Evolutionary conservation across 768 basidiomycete genomes (phyloP), one percentile per base, ranked within the genome.

Genomic region (Xerocomellus intermedius): DNA sequence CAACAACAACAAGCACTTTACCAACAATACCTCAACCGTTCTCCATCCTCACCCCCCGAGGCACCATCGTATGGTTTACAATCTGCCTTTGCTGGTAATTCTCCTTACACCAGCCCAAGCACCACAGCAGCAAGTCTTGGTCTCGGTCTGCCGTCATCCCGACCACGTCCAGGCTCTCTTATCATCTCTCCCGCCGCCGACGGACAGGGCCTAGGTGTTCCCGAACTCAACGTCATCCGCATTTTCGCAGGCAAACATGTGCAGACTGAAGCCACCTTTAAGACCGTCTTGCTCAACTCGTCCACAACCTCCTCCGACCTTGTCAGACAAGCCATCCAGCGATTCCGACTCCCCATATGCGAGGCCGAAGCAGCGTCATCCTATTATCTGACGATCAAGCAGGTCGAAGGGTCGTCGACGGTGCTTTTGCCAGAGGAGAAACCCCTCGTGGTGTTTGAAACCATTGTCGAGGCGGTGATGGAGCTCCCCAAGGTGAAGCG

Each of bases 211-310:
- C 74, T 80, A 0, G 77, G 77, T 8, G 82, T 90, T 4, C 91
- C 90, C 0, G 87, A 94, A 50, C 81, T 99, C 52, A 97, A 89
- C 63, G 97, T 99, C 57, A 87, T 99, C 48, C 90, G 97, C 24
- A 85, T 99, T 37, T 99, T 99, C 66, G 95, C 96, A 0, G 97
- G 96, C 28, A 85, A 88, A 60, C 81, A 91, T 60, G 69, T 98
- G 59, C 86, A 94, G 68, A 92, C 94, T 0, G 95, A 98, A 63
- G 93, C 94, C 2, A 97, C 96, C 6, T 99, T 99, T 81, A 98
- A 98, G 77, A 98, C 97, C 7, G 97, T 96, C 1, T 74, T 98
- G 17, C 81, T 98, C 52, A 98, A 95, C 64, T 77, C 89, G 5
- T 85, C 85, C 1, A 98, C 96, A 0, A 89, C 88, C 0, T 83